Base-by-base conservation (phyloP, 2,329 filamentous ascomycete genomes). In the Rhynchosporium graminicola region DNA sequence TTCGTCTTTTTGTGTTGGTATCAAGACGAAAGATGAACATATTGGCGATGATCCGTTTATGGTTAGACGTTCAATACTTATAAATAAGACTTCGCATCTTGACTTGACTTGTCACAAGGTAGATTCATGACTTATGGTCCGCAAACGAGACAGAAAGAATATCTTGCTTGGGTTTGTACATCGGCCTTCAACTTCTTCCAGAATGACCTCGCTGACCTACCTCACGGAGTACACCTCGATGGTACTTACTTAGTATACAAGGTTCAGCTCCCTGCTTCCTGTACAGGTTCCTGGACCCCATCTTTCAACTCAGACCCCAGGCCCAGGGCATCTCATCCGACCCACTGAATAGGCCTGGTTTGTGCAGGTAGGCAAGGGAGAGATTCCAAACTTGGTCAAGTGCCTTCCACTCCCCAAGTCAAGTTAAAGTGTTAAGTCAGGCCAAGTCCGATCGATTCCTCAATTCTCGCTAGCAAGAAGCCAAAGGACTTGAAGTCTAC, bases 361-460 rank as follows among this genome's bases (percentile, higher is more conserved):
- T 46, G 38, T 36, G 38, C 54, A 45, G 26, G n/a, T 33, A 9
- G 54, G 26, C 20, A 43, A 57, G 54, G 54, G 33, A 42, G 28
- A 46, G 13, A 33, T 31, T 48, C 57, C 60, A 48, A 55, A 54
- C 28, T 38, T n/a, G 60, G 60, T 15, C 57, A 65, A 65, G 63
- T 33, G 43, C 51, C 50, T 26, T 31, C 59, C 29, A 43, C 54
- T 46, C 15, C 3, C 9, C n/a, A 31, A 36, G 54, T 43, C 46
- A 40, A 55, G 56, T 46, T 9, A 8, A 26, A 20, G n/a, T n/a
- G 43, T 45, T 4, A 15, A 54, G 28, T 38, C 54, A 57, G 43
- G 54, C 54, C 28, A 40, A 46, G 43, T 46, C 43, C 20, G 20
- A 3, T 20, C 9, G 43, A 15, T 20, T 4, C 12, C 42, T n/a